Evolutionary conservation across 345 rosid genomes (phyloP).

Genomic region (Draba incana): DNA sequence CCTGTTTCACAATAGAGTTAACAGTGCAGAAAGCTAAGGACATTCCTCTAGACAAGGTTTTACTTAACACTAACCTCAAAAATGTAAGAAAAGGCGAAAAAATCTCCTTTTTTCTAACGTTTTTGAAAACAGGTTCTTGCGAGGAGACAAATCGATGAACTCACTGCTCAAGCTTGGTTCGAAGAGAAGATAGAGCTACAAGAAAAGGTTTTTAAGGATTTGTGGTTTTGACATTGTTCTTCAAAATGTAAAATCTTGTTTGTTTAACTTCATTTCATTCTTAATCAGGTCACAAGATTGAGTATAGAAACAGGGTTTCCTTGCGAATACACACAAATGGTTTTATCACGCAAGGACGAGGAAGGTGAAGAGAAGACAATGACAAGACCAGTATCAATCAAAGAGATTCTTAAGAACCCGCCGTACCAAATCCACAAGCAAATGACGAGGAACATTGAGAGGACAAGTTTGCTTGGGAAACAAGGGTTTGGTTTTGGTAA

Average conservation of each 20-base stretch:
- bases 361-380: constrained; percentile 43
- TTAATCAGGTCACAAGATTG: constrained; percentile 63
- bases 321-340: constrained; percentile 65
- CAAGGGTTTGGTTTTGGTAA: constrained; percentile 74
- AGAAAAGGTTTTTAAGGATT: constrained; percentile 58
- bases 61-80: neutral
- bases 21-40: constrained; percentile 66
- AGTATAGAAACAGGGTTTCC: constrained; percentile 67
- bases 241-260: no score
- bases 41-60: constrained; percentile 60
- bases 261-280: no score
- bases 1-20: constrained; percentile 51
- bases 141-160: constrained; percentile 70
- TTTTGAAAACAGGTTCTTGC: constrained; percentile 54
- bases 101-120: neutral
- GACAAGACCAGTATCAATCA: constrained; percentile 40
- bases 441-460: constrained; percentile 40
- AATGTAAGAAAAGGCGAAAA: neutral
- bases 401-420: constrained; percentile 41
- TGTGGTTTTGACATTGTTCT: constrained; percentile 4
- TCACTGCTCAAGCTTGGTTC: constrained; percentile 85
- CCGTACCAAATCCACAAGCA: constrained; percentile 42
- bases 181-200: constrained; percentile 60
- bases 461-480: constrained; percentile 47
- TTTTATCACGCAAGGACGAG: constrained; percentile 46